Base-by-base conservation (phyloP, 2,329 filamentous ascomycete genomes). In the Didymella segeticola region DNA sequence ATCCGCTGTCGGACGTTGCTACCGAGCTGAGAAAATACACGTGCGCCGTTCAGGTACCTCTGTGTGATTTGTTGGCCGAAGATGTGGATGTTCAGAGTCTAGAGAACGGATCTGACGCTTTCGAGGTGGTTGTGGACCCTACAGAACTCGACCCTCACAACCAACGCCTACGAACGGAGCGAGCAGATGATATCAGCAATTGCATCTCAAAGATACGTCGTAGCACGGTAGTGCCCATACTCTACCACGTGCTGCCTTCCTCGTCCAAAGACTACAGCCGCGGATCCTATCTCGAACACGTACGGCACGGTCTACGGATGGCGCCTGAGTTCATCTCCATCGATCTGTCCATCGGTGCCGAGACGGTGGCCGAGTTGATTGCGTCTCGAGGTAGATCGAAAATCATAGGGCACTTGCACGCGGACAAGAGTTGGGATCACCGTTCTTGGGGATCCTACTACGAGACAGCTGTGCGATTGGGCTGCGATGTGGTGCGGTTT, bases 71-170 rank as follows among this genome's bases (percentile, higher is more conserved):
- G 2, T 64, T 87, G 1, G 72, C 79, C 1, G 76, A 77, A 10
- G 73, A 80, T 1, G 64, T 87, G 17, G 83, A 89, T 52, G 80
- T 89, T 10, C 85, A 89, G 60, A 82, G 86, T 22, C 73, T 88
- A 17, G 86, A 89, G 54, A 82, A 82, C n/a, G 87, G 86, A 4
- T 83, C 82, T 3, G 88, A 90, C 69, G 87, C 86, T 5, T 83
- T 90, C 26, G 86, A 89, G 64, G 75, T 89, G 4, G 78, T 83
- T 12, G 75, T 88, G 19, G 80, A 83, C 34, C 53, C 61, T 12
- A 49, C 49, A 14, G 57, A 64, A 17, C 48, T 60, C 20, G 57
- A 63, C 29, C 42, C 49, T 4, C 47, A 60, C 27, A 52, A 55
- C 22, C 58, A 60, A 23, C 43, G 43, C 47, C 49, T 65, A 9